Evolutionary conservation across 2,329 filamentous ascomycete genomes (phyloP).

Genomic region (Zalaria sp.): DNA sequence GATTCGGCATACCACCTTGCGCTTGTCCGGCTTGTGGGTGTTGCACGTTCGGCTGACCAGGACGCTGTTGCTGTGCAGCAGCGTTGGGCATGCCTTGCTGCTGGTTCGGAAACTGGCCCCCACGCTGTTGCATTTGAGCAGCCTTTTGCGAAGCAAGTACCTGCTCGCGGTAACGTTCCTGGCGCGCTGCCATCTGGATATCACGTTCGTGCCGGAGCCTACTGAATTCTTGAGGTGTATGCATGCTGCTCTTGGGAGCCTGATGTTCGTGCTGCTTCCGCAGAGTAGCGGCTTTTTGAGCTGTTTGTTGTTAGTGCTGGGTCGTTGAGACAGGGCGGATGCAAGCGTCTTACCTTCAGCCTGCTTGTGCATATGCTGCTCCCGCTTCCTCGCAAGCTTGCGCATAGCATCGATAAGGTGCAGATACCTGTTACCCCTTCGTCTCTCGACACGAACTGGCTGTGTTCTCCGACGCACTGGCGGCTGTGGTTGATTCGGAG

Average conservation of each 20-base stretch:
- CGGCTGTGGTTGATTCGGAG: slow-evolving; percentile 34
- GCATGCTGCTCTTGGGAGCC: slow-evolving; percentile 42
- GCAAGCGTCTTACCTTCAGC: slow-evolving; percentile 46
- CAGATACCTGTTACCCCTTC: slow-evolving; percentile 74
- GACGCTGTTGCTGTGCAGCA: neutral
- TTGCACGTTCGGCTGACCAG: neutral
- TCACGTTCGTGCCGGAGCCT: slow-evolving; percentile 79
- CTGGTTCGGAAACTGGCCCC: slow-evolving; percentile 1
- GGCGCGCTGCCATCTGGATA: slow-evolving; percentile 44
- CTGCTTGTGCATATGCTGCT: slow-evolving; percentile 73
- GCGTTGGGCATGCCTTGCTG: slow-evolving; percentile 2
- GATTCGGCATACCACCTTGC: neutral
- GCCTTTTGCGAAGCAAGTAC: slow-evolving; percentile 34
- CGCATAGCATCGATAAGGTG: slow-evolving; percentile 88
- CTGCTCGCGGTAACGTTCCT: slow-evolving; percentile 49
- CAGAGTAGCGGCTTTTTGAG: slow-evolving; percentile 53
- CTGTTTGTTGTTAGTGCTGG: slow-evolving; percentile 7
- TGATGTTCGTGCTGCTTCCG: slow-evolving; percentile 61
- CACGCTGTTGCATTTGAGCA: slow-evolving; percentile 9
- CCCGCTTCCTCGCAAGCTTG: slow-evolving; percentile 87
- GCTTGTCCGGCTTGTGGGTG: slow-evolving; percentile 2
- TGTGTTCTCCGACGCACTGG: slow-evolving; percentile 55
- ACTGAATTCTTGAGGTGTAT: slow-evolving; percentile 85
- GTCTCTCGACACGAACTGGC: slow-evolving; percentile 72
- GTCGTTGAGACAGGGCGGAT: neutral